phyloP scores from a whole-genome alignment of 345 rosid genomes.

The Alliaria petiolata region DNA sequence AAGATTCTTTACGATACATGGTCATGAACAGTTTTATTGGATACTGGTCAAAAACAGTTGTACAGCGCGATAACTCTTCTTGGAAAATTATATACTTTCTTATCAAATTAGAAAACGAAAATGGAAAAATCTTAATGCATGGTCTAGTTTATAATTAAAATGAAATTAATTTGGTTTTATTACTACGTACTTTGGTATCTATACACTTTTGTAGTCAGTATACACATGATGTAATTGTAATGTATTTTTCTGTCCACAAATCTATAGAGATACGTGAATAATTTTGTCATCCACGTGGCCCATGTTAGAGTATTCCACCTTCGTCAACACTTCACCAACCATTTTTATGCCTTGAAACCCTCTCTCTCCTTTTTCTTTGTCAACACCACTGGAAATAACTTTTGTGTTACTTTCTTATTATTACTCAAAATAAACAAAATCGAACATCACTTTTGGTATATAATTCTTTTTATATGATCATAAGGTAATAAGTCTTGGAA shows the following conservation, averaged over 20 bases:
- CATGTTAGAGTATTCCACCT: conserved; percentile 31
- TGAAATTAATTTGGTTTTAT: not conserved
- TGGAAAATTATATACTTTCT: not conserved
- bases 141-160: not conserved
- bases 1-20: not conserved
- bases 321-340: conserved; percentile 35
- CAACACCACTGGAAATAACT: not conserved
- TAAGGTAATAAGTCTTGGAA: not conserved
- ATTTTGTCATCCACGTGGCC: conserved; percentile 18
- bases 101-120: not conserved
- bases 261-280: conserved; percentile 2
- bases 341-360: conserved; percentile 1
- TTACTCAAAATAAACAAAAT: not conserved
- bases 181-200: not conserved
- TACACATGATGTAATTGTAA: not conserved
- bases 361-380: not conserved
- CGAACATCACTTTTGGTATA: not conserved
- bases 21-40: not conserved
- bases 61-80: not conserved
- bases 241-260: conserved; percentile 12
- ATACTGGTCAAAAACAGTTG: not conserved
- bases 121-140: not conserved
- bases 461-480: not conserved
- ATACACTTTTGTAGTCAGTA: not conserved
- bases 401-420: not conserved